Percentiles rank a stretch among this genome's conserved stretches.
phyloP scores from a whole-genome alignment of 352 stramenopile genomes.

The Phytopythium sindhum region DNA sequence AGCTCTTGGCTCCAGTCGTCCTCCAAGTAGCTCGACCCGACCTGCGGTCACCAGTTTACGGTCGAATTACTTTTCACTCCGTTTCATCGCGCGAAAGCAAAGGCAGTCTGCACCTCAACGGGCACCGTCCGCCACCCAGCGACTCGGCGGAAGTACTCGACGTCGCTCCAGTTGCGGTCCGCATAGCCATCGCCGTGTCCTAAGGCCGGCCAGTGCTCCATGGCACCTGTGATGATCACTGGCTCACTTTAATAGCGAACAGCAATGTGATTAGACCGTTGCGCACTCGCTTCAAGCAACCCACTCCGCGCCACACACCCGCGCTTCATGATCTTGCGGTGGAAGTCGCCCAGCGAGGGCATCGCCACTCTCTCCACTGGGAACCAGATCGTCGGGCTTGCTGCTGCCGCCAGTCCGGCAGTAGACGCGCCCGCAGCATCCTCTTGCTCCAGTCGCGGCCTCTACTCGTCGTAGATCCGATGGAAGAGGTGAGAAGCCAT shows the following conservation, averaged over 20 bases:
- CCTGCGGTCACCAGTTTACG: slow-evolving; percentile 15
- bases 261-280: background rate
- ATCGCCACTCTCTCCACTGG: slow-evolving; percentile 37
- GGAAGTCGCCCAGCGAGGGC: slow-evolving; percentile 64
- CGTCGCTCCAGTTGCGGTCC: slow-evolving; percentile 45
- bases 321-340: slow-evolving; percentile 42
- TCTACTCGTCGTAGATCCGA: slow-evolving; percentile 9
- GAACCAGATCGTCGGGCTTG: slow-evolving; percentile 19
- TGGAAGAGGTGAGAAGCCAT: background rate
- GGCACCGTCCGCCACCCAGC: slow-evolving; percentile 73
- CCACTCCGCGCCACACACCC: slow-evolving; percentile 25
- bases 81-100: background rate
- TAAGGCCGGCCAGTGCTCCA: slow-evolving; percentile 84
- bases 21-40: slow-evolving; percentile 76
- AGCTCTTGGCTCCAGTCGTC: slow-evolving; percentile 79
- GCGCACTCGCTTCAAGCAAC: background rate
- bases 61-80: background rate
- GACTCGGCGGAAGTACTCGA: slow-evolving; percentile 71
- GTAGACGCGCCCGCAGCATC: background rate
- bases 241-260: slow-evolving; percentile 28
- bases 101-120: slow-evolving; percentile 50
- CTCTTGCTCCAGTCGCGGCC: slow-evolving; percentile 7
- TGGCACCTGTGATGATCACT: slow-evolving; percentile 69
- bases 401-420: background rate
- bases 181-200: slow-evolving; percentile 24